Base-by-base conservation (phyloP, 2,329 filamentous ascomycete genomes). In the Nemania abortiva region DNA sequence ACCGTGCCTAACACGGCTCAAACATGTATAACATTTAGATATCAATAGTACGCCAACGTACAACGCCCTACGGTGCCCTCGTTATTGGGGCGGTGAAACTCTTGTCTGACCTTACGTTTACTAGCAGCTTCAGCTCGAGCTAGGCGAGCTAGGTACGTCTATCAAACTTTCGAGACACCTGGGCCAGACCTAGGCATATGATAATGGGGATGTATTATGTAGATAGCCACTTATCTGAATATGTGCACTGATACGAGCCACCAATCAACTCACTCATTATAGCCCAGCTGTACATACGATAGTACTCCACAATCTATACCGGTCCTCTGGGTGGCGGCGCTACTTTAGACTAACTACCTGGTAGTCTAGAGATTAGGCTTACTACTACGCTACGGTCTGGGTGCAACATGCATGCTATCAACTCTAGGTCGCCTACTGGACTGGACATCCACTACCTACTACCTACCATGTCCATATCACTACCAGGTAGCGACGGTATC, bases 391-490 rank as follows among this genome's bases (percentile, higher is more conserved):
- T 27, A 15, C 27, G 15, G 49, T 27, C 22, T 52, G 22, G 22
- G 42, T 47, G 42, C 42, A 18, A 47, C 42, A 29, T 24, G 20
- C 24, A 52, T 24, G 20, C 13, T 27, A 52, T 52, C 49, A 52
- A 20, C 22, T 24, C 47, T 27, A 27, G 24, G 24, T 27, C 24
- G 5, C 24, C 24, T 27, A 27, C 24, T 27, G 7, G n/a, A 11
- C n/a, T 50, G 3, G 22, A 50, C 24, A 24, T 13, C 20, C 34
- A 27, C 24, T 27, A 27, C 37, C 24, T 27, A 27, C 37, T 24
- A 39, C 64, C 52, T 22, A 66, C 56, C 31, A 57, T n/a, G n/a
- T 18, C 4, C n/a, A 34, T 52, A 45, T 45, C 56, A 53, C 45
- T 15, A 47, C 20, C 27, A 42, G 5, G 37, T 42, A 45, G 20